Conservation (phyloP, 192 early-diverging fungal species). For the Spinellus fusiger region DNA sequence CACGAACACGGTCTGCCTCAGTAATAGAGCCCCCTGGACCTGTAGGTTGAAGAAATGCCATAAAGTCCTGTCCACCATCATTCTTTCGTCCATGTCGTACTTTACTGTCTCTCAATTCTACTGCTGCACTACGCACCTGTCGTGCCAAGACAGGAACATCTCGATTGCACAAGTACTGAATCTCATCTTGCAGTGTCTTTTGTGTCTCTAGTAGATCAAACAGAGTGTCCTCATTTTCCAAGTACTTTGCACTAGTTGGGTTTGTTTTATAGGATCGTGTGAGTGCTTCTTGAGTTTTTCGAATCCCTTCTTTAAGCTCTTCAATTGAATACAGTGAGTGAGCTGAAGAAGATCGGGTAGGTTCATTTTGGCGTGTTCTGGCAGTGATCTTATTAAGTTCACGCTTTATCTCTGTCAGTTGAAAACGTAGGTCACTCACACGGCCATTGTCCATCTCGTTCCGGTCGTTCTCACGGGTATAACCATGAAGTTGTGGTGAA, state of each 20-base stretch:
- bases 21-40: conserved; percentile 48
- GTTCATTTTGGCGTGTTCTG: background rate
- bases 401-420: conserved; percentile 10
- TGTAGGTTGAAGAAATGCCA: conserved; percentile 35
- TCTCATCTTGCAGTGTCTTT: conserved; percentile 29
- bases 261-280: background rate
- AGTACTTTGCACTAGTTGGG: background rate
- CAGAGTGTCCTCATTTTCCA: conserved; percentile 10
- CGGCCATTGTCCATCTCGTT: background rate
- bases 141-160: conserved; percentile 37
- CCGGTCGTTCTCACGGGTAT: too few relatives aligned
- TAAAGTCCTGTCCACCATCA: conserved; percentile 24
- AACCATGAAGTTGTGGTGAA: too few relatives aligned
- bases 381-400: background rate
- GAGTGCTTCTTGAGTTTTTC: conserved; percentile 32
- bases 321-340: conserved; percentile 17
- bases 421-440: conserved; percentile 12
- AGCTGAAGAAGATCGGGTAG: background rate
- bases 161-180: conserved; percentile 34
- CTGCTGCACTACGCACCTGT: conserved; percentile 38
- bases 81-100: conserved; percentile 35
- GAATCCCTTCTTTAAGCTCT: conserved; percentile 43
- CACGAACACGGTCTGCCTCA: conserved; percentile 45
- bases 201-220: conserved; percentile 20
- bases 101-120: conserved; percentile 32